phyloP scores from a whole-genome alignment of 768 basidiomycete species.

The Pisolithus microcarpus region DNA sequence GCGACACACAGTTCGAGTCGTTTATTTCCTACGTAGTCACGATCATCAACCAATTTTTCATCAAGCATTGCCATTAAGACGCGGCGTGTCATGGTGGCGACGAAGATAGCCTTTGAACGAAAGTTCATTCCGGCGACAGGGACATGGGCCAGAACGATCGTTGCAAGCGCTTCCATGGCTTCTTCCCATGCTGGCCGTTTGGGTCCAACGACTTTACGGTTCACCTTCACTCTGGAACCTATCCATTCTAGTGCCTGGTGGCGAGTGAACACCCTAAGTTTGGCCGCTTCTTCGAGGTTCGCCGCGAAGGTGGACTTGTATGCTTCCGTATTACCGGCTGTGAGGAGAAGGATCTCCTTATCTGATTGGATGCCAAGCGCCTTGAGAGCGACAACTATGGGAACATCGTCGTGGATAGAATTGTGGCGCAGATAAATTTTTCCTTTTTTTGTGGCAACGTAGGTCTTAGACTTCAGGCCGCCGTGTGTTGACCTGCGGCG shows the following conservation, averaged over 20 bases:
- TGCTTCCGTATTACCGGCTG: conserved; percentile 84
- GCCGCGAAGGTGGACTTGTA: conserved; percentile 84
- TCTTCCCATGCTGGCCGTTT: conserved; percentile 88
- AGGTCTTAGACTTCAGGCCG: conserved; percentile 92
- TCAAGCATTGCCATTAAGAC: conserved; percentile 97
- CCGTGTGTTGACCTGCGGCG: conserved; percentile 64
- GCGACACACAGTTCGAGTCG: conserved; percentile 84
- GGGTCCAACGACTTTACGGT: conserved; percentile 73
- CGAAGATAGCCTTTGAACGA: conserved; percentile 89
- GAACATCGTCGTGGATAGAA: conserved; percentile 94
- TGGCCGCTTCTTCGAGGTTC: conserved; percentile 91
- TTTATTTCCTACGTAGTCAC: conserved; percentile 99
- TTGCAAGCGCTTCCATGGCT: conserved; percentile 92
- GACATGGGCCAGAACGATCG: conserved; percentile 94
- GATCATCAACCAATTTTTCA: conserved; percentile 94
- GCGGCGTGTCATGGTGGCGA: conserved; percentile 93
- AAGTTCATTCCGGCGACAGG: conserved; percentile 87
- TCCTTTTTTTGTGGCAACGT: conserved; percentile 90
- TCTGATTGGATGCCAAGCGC: conserved; percentile 95
- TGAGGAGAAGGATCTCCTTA: conserved; percentile 93
- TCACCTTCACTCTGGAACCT: conserved; percentile 86
- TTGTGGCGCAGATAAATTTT: conserved; percentile 97
- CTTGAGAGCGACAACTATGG: conserved; percentile 92
- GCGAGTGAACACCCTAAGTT: conserved; percentile 82
- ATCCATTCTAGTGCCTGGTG: conserved; percentile 95